A percentile compares a stretch with the other conserved stretches of the same genome.
phyloP scores from a whole-genome alignment of 1,139 yeast genomes.

The Kodamaea suecica region DNA sequence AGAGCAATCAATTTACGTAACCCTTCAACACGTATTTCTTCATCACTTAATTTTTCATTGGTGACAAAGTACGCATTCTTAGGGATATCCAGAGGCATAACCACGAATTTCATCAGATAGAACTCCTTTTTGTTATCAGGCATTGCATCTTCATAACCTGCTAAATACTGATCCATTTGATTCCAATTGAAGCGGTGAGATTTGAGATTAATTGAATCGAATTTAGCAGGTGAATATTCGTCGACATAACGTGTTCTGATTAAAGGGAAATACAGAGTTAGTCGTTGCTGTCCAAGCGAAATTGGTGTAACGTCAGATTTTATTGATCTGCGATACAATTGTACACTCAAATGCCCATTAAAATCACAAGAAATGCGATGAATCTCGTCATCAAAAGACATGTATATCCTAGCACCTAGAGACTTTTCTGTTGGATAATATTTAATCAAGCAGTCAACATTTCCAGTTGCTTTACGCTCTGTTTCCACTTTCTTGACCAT shows the following conservation, averaged over 20 bases:
- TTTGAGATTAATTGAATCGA: conserved; percentile 53
- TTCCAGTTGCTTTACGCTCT: conserved; percentile 59
- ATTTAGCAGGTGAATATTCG: conserved; percentile 55
- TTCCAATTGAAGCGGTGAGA: conserved; percentile 80
- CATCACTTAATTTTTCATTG: conserved; percentile 67
- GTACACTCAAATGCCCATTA: conserved; percentile 71
- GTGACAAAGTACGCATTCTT: conserved; percentile 49
- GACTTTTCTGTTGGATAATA: conserved; percentile 23
- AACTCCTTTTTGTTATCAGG: conserved; percentile 57
- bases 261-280: conserved; percentile 44
- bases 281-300: not conserved
- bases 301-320: conserved; percentile 11
- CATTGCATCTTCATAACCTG: conserved; percentile 80
- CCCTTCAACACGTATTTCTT: conserved; percentile 87
- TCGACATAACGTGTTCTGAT: conserved; percentile 79
- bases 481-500: conserved; percentile 63
- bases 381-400: conserved; percentile 78
- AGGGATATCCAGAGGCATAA: conserved; percentile 72
- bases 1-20: conserved; percentile 65
- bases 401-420: conserved; percentile 61
- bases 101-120: conserved; percentile 73
- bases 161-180: conserved; percentile 80
- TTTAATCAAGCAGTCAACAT: conserved; percentile 12
- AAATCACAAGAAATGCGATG: conserved; percentile 76
- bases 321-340: conserved; percentile 50